Base-by-base conservation (phyloP, 345 rosid species). In the Microthlaspi erraticum region DNA sequence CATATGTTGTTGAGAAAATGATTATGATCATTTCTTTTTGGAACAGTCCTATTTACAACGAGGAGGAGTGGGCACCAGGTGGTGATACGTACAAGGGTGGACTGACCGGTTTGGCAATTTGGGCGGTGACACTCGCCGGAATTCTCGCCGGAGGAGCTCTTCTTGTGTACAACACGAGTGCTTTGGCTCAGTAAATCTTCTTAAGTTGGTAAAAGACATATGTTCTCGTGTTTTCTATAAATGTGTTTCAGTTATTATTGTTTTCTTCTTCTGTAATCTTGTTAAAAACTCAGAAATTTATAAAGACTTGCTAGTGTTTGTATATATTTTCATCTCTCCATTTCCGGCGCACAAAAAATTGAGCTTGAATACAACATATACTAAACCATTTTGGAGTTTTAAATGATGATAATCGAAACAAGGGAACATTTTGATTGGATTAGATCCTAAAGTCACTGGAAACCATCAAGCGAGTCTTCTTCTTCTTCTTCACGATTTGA, bases 121-220 rank as follows among this genome's bases (percentile, higher is more conserved):
- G 99, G 97, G 99, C 97, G 0, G 89, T 88, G 16, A 94, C 99
- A 29, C 81, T 94, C 7, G 66, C 78, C 29, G 97, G 93, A 0
- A 29, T 94, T 23, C 99, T 91, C 0, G 89, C 92, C 5, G 96
- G 96, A 56, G 96, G 96, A 31, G 97, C 89, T 26, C 96, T 88
- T 72, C 95, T 89, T 39, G 99, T 91, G 34, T 91, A 91, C 96
- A 91, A 62, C 87, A 91, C 97, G n/a, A 94, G 99, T 82, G 97
- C 97, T 56, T 85, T 91, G 93, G 77, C 50, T 60, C 95, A 86
- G 86, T 94, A 86, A 19, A 68, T 13, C 73, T 13, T 13, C 73
- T 13, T 7, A 64, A 64, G 56, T 7, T 54, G 45, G 41, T 43
- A 46, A 46, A 58, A 16, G 34, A 52, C 18, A 41, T 65, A 44